phyloP scores from a whole-genome alignment of 2,329 filamentous ascomycete genomes.

The Talaromyces sp. region DNA sequence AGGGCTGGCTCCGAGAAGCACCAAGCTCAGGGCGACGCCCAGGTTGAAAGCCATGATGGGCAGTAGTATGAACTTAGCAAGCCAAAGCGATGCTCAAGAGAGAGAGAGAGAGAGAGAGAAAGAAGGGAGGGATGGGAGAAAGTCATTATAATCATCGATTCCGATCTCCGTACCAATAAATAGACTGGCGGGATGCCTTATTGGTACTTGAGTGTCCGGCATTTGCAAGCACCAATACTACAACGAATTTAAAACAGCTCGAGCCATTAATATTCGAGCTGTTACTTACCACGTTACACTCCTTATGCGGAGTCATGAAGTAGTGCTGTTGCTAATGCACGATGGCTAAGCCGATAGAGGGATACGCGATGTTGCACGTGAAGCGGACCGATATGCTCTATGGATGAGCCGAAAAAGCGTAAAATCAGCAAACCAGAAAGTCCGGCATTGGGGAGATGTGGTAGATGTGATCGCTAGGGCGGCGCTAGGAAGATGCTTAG shows the following conservation, averaged over 20 bases:
- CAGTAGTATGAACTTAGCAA: neutral
- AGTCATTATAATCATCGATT: neutral
- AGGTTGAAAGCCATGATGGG: slow-evolving; percentile 3
- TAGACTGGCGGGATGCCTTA: neutral
- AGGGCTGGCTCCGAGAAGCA: slow-evolving; percentile 8
- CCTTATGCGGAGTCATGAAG: neutral
- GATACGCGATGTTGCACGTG: neutral
- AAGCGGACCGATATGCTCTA: neutral
- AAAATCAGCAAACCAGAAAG: neutral
- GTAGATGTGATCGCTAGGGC: neutral
- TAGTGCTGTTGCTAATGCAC: neutral
- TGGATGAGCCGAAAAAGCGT: neutral
- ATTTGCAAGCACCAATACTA: neutral
- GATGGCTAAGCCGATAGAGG: neutral
- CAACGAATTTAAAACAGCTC: neutral
- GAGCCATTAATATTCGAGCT: neutral
- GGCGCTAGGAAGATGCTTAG: neutral
- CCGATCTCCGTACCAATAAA: neutral
- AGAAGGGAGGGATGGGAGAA: neutral
- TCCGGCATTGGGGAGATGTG: too few relatives aligned
- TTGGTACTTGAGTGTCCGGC: neutral
- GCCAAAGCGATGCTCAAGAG: neutral
- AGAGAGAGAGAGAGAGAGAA: neutral
- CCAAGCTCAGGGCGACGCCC: slow-evolving; percentile 3
- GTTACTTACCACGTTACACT: neutral